Conservation (phyloP, 2,329 filamentous ascomycete species). For the Cercospora zeina region DNA sequence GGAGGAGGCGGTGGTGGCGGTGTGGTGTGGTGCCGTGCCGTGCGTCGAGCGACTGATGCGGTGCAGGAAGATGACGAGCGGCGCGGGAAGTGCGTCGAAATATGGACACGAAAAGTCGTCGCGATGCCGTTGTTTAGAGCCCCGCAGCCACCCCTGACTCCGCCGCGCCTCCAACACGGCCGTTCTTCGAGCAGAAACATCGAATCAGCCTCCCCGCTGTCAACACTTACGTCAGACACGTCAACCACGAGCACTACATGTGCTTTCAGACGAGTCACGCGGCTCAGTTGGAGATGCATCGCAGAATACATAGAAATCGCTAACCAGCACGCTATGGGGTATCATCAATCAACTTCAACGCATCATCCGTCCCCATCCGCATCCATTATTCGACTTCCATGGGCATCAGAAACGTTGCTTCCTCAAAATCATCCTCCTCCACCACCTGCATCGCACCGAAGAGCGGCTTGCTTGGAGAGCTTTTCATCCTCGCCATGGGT, state of each 20-base stretch:
- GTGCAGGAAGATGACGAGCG: not conserved
- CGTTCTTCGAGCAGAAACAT: not conserved
- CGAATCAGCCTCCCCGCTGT: not conserved
- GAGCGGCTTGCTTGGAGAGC: slow-evolving; percentile 37
- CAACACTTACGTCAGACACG: slow-evolving; percentile 1
- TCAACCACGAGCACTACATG: not conserved
- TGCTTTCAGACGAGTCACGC: not conserved
- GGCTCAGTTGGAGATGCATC: not conserved
- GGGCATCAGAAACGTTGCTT: slow-evolving; percentile 60
- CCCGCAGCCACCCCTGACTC: not conserved
- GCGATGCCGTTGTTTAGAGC: not conserved
- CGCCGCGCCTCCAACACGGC: not conserved
- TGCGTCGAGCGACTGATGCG: not conserved
- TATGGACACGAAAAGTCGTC: not conserved
- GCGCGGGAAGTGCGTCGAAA: not conserved
- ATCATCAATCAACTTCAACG: not conserved
- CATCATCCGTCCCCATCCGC: not conserved
- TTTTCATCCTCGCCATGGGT: slow-evolving; percentile 35
- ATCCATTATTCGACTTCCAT: slow-evolving; percentile 27
- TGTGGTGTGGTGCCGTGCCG: not conserved
- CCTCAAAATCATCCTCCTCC: slow-evolving; percentile 62
- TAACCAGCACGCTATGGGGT: slow-evolving; percentile 1
- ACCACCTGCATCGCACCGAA: slow-evolving; percentile 42
- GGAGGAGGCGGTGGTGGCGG: no score
- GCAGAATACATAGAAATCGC: not conserved